These are phyloP conservation scores for Phaeodactylum tricornutum DNA, from an alignment of 108 stramenopile species.

Conservation along the genomic window DNA sequence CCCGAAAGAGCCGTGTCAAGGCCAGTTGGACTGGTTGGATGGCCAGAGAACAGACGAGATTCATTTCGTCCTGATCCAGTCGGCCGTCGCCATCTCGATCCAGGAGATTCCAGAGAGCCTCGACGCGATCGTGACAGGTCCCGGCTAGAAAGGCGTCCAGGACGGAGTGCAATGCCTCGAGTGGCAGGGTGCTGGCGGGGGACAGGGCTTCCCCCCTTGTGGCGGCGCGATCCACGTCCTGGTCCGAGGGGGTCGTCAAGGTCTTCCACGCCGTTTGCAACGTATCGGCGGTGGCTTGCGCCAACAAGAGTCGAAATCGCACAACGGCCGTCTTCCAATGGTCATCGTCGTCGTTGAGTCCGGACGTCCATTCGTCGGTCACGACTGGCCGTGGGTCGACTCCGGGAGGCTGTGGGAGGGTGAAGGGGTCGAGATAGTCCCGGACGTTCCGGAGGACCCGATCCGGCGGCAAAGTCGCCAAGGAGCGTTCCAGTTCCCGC, in stretches of 20 bases:
- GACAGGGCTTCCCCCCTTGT: slow-evolving; percentile 22
- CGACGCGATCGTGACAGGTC: slow-evolving; percentile 34
- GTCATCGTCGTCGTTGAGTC: slow-evolving; percentile 3
- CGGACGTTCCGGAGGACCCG: slow-evolving; percentile 22
- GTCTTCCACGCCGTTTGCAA: slow-evolving; percentile 37
- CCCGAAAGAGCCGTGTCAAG: slow-evolving; percentile 20
- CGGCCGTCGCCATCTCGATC: slow-evolving; percentile 74
- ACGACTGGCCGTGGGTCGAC: too few relatives aligned
- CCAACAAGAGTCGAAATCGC: slow-evolving; percentile 24
- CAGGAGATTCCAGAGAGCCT: slow-evolving; percentile 63
- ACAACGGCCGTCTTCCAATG: slow-evolving; percentile 8
- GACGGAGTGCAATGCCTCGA: slow-evolving; percentile 9
- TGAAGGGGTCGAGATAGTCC: slow-evolving; percentile 20
- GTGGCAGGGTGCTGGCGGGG: neutral
- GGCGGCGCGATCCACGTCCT: slow-evolving; percentile 73
- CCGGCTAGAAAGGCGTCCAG: slow-evolving; percentile 34
- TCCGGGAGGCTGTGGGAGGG: neutral
- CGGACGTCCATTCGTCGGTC: too few relatives aligned
- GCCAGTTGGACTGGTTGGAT: slow-evolving; percentile 47
- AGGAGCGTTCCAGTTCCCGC: slow-evolving; percentile 9
- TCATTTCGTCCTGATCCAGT: slow-evolving; percentile 81
- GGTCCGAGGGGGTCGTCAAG: slow-evolving; percentile 52
- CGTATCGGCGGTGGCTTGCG: slow-evolving; percentile 21
- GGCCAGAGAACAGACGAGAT: slow-evolving; percentile 42
- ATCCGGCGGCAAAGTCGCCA: slow-evolving; percentile 10